These are phyloP conservation scores for Erythrophleum ivorense DNA, from an alignment of 331 rosid genomes.

Conservation along the genomic window DNA sequence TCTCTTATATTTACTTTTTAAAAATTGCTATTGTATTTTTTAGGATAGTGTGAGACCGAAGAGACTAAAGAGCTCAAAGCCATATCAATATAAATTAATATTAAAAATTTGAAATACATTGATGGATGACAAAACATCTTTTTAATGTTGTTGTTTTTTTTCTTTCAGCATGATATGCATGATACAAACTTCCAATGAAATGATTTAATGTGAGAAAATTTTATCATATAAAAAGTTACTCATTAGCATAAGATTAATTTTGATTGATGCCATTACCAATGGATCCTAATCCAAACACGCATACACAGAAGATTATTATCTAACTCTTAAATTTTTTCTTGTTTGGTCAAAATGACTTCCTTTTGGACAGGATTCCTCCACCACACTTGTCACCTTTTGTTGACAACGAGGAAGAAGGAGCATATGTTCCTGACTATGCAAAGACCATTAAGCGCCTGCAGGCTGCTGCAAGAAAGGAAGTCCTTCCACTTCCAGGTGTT, in stretches of 20 bases:
- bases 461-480: conserved; percentile 70
- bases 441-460: conserved; percentile 75
- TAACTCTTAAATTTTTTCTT: background rate
- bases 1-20: too few species aligned
- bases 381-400: conserved; percentile 91
- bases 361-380: conserved; percentile 71
- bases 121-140: background rate
- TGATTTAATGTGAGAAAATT: background rate
- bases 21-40: too few species aligned
- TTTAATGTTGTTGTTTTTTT: background rate
- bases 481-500: conserved; percentile 78
- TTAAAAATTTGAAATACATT: background rate
- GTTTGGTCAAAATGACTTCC: conserved; percentile 9
- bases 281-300: background rate
- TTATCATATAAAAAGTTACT: background rate
- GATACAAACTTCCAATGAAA: background rate
- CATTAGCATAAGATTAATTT: background rate
- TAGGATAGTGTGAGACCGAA: too few species aligned
- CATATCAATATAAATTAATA: background rate
- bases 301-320: background rate
- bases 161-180: background rate
- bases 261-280: background rate
- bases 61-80: too few species aligned
- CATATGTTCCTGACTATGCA: conserved; percentile 87
- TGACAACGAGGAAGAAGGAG: conserved; percentile 72